Conservation (phyloP, 352 stramenopile species). For the Pythium coloratum region DNA sequence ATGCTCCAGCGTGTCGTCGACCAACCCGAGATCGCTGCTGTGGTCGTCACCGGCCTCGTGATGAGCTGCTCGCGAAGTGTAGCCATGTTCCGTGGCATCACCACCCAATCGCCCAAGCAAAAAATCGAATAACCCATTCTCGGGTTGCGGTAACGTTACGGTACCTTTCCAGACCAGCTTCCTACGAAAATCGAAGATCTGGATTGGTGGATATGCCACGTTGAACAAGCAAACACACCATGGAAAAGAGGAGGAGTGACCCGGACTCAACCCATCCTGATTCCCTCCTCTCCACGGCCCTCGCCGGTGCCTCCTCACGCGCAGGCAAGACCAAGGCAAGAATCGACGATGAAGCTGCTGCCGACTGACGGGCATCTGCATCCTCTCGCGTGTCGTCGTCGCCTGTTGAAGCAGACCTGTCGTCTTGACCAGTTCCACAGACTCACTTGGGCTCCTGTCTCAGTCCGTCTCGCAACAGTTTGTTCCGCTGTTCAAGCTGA, state of each 20-base stretch:
- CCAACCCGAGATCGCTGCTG: neutral
- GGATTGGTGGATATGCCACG: constrained; percentile 17
- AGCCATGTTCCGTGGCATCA: neutral
- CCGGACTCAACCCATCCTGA: neutral
- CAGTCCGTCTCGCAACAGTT: constrained; percentile 9
- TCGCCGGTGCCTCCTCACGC: too few species aligned
- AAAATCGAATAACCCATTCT: constrained; percentile 25
- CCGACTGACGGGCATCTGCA: neutral
- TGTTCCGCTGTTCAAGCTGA: constrained; percentile 8
- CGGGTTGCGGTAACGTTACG: neutral
- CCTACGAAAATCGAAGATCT: constrained; percentile 27
- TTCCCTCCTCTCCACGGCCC: neutral
- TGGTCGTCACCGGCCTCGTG: neutral
- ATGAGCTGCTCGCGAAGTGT: neutral
- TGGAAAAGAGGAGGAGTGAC: constrained; percentile 24
- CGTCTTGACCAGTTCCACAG: neutral
- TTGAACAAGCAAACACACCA: constrained; percentile 13
- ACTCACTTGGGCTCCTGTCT: neutral
- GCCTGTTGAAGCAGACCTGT: neutral
- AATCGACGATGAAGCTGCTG: neutral
- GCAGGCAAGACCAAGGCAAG: too few species aligned
- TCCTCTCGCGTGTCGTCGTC: constrained; percentile 1
- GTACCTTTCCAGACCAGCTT: neutral
- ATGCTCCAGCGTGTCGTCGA: constrained; percentile 11
- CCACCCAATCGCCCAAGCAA: constrained; percentile 26